Conservation (phyloP, 164 flowering plant species). For the Platanus orientalis region DNA sequence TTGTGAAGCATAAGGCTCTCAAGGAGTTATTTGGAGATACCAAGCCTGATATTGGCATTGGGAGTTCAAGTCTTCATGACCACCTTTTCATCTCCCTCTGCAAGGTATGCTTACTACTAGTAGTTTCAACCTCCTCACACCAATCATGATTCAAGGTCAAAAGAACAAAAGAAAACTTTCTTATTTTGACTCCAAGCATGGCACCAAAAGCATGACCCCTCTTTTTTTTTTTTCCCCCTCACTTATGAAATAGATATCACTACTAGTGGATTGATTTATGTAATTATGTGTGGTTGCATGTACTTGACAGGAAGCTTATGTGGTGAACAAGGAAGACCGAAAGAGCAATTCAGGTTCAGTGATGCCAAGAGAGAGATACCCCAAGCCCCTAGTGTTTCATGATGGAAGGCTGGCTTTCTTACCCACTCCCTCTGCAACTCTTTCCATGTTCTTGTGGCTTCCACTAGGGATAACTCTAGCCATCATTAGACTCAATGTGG, state of each 20-base stretch:
- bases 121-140: too few relatives aligned
- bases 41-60: conserved; percentile 71
- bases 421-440: conserved; percentile 72
- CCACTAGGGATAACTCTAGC: conserved; percentile 60
- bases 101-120: conserved; percentile 45
- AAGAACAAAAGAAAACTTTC: background rate
- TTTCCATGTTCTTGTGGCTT: conserved; percentile 76
- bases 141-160: background rate
- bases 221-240: too few relatives aligned
- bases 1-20: conserved; percentile 60
- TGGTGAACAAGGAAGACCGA: conserved; percentile 48
- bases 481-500: conserved; percentile 48
- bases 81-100: conserved; percentile 68
- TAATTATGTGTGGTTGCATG: background rate
- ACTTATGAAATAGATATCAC: too few relatives aligned
- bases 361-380: conserved; percentile 64
- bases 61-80: conserved; percentile 37
- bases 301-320: conserved; percentile 51
- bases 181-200: too few relatives aligned
- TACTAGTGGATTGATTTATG: too few relatives aligned
- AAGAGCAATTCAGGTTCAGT: conserved; percentile 17
- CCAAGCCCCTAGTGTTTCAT: conserved; percentile 77
- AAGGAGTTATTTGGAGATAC: conserved; percentile 53
- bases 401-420: conserved; percentile 86
- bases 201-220: too few relatives aligned